phyloP scores from a whole-genome alignment of 805 yeast species.

The Scheffersomyces stipitis region DNA sequence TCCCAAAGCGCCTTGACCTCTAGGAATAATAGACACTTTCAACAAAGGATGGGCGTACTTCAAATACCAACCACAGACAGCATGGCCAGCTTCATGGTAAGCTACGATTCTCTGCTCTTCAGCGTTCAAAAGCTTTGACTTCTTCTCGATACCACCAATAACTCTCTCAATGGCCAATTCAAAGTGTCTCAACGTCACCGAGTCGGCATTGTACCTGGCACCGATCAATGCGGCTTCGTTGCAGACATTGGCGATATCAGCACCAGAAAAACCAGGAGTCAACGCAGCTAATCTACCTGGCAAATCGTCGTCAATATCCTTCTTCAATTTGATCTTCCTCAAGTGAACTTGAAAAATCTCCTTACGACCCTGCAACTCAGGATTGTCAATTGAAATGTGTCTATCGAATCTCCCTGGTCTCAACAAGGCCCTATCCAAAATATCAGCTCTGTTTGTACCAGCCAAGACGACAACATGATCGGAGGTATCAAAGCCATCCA shows the following conservation, averaged over 20 bases:
- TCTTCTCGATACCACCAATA: slow-evolving; percentile 93
- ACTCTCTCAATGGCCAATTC: slow-evolving; percentile 97
- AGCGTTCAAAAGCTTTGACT: slow-evolving; percentile 75
- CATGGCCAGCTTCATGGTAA: slow-evolving; percentile 98
- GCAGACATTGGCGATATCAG: slow-evolving; percentile 95
- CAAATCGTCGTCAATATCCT: slow-evolving; percentile 47
- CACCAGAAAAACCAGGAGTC: slow-evolving; percentile 98
- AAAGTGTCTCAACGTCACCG: slow-evolving; percentile 75
- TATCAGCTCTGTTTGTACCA: slow-evolving; percentile 95
- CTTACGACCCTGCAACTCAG: slow-evolving; percentile 93
- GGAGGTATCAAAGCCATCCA: slow-evolving; percentile 92
- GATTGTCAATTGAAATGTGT: slow-evolving; percentile 86
- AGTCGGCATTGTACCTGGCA: slow-evolving; percentile 75
- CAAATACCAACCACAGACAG: slow-evolving; percentile 95
- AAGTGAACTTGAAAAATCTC: slow-evolving; percentile 89
- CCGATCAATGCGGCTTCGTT: slow-evolving; percentile 98
- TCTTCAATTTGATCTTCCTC: slow-evolving; percentile 60
- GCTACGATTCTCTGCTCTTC: slow-evolving; percentile 92
- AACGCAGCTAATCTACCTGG: slow-evolving; percentile 90
- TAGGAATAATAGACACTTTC: slow-evolving; percentile 94
- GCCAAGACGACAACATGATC: slow-evolving; percentile 97
- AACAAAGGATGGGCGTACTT: slow-evolving; percentile 89
- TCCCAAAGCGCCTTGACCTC: slow-evolving; percentile 96
- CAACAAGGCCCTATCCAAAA: slow-evolving; percentile 85
- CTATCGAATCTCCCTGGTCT: slow-evolving; percentile 98